A percentile compares a stretch with the other conserved stretches of the same genome.
Evolutionary conservation across 2,329 filamentous ascomycete genomes (phyloP).

Genomic region (Cladosporium sp.): DNA sequence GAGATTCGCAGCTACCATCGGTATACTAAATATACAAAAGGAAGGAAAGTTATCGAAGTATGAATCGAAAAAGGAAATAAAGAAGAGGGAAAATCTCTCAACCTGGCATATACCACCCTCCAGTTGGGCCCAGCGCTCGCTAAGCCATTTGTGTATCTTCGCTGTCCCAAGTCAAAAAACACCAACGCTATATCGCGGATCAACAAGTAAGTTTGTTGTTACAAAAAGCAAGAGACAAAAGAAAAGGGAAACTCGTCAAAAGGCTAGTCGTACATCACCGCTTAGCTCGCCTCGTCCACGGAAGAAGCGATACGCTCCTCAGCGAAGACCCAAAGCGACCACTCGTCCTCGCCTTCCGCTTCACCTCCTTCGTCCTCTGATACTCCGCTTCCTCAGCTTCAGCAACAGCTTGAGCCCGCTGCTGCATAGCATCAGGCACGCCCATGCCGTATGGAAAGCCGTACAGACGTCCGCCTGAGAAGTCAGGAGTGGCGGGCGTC

Average conservation of each 20-base stretch:
- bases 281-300: not conserved
- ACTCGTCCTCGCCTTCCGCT: not conserved
- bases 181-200: not conserved
- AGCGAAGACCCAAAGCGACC: not conserved
- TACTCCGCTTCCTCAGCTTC: conserved; percentile 9
- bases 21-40: too few relatives aligned
- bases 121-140: too few relatives aligned
- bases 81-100: not conserved
- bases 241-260: not conserved
- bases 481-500: not conserved
- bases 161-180: not conserved
- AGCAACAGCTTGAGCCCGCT: not conserved
- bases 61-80: too few relatives aligned
- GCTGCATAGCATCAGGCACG: not conserved
- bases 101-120: too few relatives aligned
- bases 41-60: too few relatives aligned
- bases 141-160: not conserved
- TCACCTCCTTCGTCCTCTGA: not conserved
- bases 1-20: not conserved
- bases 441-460: not conserved
- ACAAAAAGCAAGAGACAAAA: not conserved
- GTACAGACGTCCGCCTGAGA: not conserved
- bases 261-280: not conserved
- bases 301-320: not conserved
- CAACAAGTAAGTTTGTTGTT: too few relatives aligned